These are phyloP conservation scores for Acorus calamus DNA, from an alignment of 106 monocot genomes.

Conservation along the genomic window DNA sequence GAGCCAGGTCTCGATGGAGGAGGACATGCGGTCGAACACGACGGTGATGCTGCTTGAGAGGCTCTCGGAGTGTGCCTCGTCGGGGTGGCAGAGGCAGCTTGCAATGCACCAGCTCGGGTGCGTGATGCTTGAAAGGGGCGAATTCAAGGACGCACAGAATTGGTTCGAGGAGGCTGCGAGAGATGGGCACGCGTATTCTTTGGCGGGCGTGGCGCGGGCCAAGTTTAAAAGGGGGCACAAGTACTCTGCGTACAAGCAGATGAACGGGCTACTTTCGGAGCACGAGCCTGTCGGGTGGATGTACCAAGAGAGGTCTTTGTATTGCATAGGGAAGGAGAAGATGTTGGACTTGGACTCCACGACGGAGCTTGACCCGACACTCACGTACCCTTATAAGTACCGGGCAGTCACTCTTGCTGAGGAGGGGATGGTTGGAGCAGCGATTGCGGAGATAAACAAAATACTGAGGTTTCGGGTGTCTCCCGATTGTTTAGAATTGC, in stretches of 20 bases:
- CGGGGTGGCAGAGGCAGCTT: constrained; percentile 86
- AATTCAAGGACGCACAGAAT: constrained; percentile 80
- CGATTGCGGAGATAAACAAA: constrained; percentile 82
- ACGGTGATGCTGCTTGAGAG: constrained; percentile 88
- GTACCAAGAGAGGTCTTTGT: constrained; percentile 88
- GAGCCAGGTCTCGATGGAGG: constrained; percentile 86
- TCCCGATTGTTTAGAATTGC: constrained; percentile 82
- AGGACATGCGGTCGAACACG: constrained; percentile 73
- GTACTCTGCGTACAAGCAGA: constrained; percentile 82
- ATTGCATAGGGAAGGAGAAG: constrained; percentile 73
- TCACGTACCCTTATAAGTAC: constrained; percentile 82
- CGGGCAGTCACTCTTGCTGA: constrained; percentile 60
- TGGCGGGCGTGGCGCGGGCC: constrained; percentile 71
- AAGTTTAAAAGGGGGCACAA: constrained; percentile 85
- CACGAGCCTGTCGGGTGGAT: constrained; percentile 67
- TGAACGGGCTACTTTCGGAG: constrained; percentile 44
- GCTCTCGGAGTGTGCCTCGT: constrained; percentile 53
- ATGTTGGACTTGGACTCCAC: constrained; percentile 50
- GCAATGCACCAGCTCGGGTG: constrained; percentile 88
- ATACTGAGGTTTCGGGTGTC: constrained; percentile 82
- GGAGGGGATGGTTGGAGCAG: constrained; percentile 66
- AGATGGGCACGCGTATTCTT: constrained; percentile 69
- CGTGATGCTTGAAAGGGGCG: constrained; percentile 84
- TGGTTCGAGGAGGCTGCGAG: constrained; percentile 71
- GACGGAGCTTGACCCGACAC: constrained; percentile 64